Percentiles rank a stretch among this genome's conserved stretches.
These are phyloP conservation scores for Knufia petricola DNA, from an alignment of 2,329 filamentous ascomycete genomes.

Conservation along the genomic window DNA sequence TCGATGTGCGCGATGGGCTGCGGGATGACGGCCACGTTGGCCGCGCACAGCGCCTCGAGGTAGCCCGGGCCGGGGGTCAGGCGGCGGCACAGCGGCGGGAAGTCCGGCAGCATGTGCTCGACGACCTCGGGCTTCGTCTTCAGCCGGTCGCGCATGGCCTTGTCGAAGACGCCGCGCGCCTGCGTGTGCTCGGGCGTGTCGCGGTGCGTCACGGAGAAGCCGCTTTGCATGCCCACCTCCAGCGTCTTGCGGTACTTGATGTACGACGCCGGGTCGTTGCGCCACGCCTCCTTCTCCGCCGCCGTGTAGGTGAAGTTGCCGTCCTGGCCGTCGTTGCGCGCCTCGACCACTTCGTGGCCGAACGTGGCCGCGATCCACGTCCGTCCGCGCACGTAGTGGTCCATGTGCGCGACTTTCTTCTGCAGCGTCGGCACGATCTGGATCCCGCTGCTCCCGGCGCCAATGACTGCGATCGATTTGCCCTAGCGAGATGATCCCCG, in stretches of 20 bases:
- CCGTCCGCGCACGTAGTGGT: constrained; percentile 24
- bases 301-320: constrained; percentile 25
- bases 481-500: constrained; percentile 2
- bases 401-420: constrained; percentile 22
- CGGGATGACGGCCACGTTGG: constrained; percentile 21
- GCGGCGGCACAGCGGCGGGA: constrained; percentile 34
- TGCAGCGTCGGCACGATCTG: constrained; percentile 32
- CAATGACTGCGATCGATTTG: constrained; percentile 48
- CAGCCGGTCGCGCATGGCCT: constrained; percentile 20
- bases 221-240: constrained; percentile 24
- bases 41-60: constrained; percentile 19
- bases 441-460: constrained; percentile 54
- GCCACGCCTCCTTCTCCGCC: constrained; percentile 22
- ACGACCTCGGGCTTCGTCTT: constrained; percentile 28
- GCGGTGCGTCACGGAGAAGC: constrained; percentile 20
- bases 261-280: constrained; percentile 18
- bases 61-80: constrained; percentile 40
- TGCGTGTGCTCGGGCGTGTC: constrained; percentile 16
- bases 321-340: constrained; percentile 21
- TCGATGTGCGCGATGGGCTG: constrained; percentile 13
- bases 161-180: constrained; percentile 13
- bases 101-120: constrained; percentile 32
- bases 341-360: constrained; percentile 18
- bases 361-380: constrained; percentile 26
- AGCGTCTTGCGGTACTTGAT: constrained; percentile 29